These are phyloP conservation scores for Calcarisporium arbuscula DNA, from an alignment of 2,329 filamentous ascomycete genomes.

Conservation along the genomic window DNA sequence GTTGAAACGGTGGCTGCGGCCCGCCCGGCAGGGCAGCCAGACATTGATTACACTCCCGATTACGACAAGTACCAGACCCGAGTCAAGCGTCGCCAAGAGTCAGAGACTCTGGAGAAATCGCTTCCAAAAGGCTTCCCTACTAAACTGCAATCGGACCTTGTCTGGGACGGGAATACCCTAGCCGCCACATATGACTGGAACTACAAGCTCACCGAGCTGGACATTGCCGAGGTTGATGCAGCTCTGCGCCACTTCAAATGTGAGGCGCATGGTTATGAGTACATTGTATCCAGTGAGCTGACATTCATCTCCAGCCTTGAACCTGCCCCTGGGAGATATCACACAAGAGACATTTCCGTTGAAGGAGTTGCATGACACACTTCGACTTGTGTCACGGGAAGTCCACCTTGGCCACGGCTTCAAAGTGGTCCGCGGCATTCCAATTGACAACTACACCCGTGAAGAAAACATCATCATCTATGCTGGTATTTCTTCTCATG, in stretches of 20 bases:
- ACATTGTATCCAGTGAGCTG: not conserved
- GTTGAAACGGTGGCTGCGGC: no score
- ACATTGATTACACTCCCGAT: constrained; percentile 52
- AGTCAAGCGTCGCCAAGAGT: constrained; percentile 35
- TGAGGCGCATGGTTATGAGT: constrained; percentile 11
- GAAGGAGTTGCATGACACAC: constrained; percentile 39
- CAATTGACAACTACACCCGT: constrained; percentile 42
- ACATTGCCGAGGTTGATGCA: constrained; percentile 43
- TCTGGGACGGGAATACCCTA: constrained; percentile 50
- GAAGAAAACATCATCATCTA: constrained; percentile 56
- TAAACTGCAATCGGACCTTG: constrained; percentile 41
- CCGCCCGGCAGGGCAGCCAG: constrained; percentile 45
- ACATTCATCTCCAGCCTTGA: constrained; percentile 21
- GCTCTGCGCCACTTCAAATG: constrained; percentile 37
- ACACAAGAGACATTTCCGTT: constrained; percentile 48
- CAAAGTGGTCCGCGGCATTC: constrained; percentile 53
- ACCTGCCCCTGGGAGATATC: constrained; percentile 30
- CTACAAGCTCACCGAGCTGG: constrained; percentile 37
- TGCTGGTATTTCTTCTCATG: constrained; percentile 51
- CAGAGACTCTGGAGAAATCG: constrained; percentile 29
- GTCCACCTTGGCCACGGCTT: constrained; percentile 55
- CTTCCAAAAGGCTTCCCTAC: constrained; percentile 46
- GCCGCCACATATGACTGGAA: constrained; percentile 45
- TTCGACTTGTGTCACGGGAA: constrained; percentile 46
- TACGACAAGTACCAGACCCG: constrained; percentile 46